Evolutionary conservation across 139 green algal genomes (phyloP), one percentile per base, ranked within the genome.

Genomic region (Zygnema circumcarinatum): DNA sequence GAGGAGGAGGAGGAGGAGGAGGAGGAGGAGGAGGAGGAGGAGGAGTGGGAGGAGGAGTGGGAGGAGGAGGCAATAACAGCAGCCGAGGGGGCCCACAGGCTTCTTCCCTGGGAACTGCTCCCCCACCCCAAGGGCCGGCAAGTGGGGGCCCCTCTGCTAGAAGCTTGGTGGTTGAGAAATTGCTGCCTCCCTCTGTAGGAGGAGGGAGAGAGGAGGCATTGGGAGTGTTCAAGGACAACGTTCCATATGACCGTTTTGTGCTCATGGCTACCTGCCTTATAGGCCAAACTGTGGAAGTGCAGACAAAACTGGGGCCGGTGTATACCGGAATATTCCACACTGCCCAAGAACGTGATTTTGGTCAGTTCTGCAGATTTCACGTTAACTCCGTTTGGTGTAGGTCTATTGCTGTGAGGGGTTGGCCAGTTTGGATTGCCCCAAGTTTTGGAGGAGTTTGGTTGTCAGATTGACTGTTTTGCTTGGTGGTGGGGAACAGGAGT

Each of bases 311-410:
- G 31, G 82, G 82, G 7, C 2, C 73, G 2, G 82, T 88, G 31
- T 88, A 87, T 39, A 40, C 35, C 7, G 82, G 82, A 40, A 88
- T 88, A 38, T 88, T 88, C 73, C 82, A 88, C 73, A 87, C 82
- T 21, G 72, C 72, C 11, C 11, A 72, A 21, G 82, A 88, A 31
- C 68, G 82, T 35, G 82, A 87, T 38, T 88, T 88, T 32, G 82
- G 82, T 88, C 31, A 75, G 35, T 78, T 41, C 16, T 41, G 11
- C 7, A 41, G 25, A 29, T 29, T 72, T 72, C 25, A 25, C 29
- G 25, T 29, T 29, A 25, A 25, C 29, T 72, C 54, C 54, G 25
- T 29, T 29, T 72, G 25, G 25, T 25, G 54, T 29, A 29, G 54
- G 25, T 25, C 25, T 25, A 72, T 72, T 72, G 29, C 25, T 25